Base-by-base conservation (phyloP, 352 stramenopile species). In the Phytopythium ostracodes region DNA sequence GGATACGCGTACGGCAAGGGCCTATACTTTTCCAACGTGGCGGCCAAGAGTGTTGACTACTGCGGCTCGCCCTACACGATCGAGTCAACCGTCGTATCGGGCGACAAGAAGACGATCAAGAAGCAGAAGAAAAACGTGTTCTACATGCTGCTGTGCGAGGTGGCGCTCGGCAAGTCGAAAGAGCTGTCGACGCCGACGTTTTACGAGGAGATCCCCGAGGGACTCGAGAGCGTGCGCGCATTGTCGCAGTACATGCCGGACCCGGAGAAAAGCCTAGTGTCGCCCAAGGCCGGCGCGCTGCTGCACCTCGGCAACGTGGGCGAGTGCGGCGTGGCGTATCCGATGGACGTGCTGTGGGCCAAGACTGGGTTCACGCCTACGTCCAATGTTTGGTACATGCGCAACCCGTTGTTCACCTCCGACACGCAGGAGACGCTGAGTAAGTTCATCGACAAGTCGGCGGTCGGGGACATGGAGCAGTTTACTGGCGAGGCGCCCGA, bases 1-100 rank as follows among this genome's bases (percentile, higher is more conserved):
- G 88, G 88, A 2, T 93, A 91, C 64, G 72, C 80, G 38, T 96
- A 93, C 52, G 88, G 88, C 50, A 96, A 95, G 49, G 88, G 88
- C 0, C 35, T 96, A 31, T 96, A 96, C 56, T 96, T 95, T 54
- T 86, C 88, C 1, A 87, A 96, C 55, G 72, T 87, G 20, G 64
- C 83, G 1, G 63, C 74, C n/a, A 94, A 94, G 68, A 94, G 84
- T 52, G 61, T 94, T 17, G 72, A 79, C 49, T 94, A 94, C 65
- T 92, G 84, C 43, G 81, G 81, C 40, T 38, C 66, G 1, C 71
- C 74, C 18, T 93, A 91, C 62, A 66, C 54, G 25, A 71, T 91
- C 17, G 73, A 68, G 8, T 66, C 67, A 27, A 64, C 56, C 50
- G 62, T 54, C n/a, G 60, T 65, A 2, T 61, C 67, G 43, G 66